Conservation (phyloP, 768 basidiomycete genomes). For the Neoboletus magnificus region DNA sequence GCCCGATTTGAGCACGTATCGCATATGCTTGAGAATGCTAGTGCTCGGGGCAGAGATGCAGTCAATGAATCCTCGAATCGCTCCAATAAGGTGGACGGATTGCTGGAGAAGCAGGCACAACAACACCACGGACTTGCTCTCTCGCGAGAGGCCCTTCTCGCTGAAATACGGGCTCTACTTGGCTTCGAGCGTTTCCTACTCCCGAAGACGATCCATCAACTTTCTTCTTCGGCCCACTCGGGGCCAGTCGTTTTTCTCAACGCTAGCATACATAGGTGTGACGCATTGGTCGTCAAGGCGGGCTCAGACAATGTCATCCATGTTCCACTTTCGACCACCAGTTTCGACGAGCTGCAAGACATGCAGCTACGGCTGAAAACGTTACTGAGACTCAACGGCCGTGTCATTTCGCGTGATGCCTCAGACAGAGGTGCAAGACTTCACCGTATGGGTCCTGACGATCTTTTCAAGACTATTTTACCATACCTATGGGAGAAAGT, state of each 20-base stretch:
- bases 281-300: background rate
- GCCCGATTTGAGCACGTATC: background rate
- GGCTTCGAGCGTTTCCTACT: background rate
- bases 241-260: background rate
- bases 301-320: background rate
- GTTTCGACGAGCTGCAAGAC: background rate
- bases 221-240: background rate
- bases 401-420: background rate
- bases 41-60: background rate
- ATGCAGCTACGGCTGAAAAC: background rate
- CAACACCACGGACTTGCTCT: background rate
- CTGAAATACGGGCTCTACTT: background rate
- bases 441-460: background rate
- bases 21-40: background rate
- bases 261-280: background rate
- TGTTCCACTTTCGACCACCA: background rate
- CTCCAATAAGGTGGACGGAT: background rate
- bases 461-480: background rate
- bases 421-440: background rate
- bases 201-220: background rate
- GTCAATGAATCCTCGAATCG: background rate
- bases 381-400: background rate
- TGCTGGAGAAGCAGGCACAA: background rate
- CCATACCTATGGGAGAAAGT: background rate
- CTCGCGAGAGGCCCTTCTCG: background rate